Conservation (phyloP, 2,329 filamentous ascomycete genomes). For the Teratosphaeria viscida region DNA sequence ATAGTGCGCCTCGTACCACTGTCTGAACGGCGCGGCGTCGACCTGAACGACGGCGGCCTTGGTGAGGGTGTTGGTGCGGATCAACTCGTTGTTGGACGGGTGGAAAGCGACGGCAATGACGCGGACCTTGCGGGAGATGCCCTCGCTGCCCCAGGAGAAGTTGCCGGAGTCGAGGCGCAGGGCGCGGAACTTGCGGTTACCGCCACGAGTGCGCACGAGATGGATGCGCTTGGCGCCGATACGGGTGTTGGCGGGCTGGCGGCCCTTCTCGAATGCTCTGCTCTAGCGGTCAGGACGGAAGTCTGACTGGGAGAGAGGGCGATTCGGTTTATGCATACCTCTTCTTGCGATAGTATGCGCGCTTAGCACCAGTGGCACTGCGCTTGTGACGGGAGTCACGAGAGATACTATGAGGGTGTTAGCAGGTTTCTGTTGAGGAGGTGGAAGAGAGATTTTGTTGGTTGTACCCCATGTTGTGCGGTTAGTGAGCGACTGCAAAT, state of each 20-base stretch:
- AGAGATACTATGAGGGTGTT: constrained; percentile 65
- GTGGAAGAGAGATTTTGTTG: constrained; percentile 11
- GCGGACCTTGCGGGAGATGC: constrained; percentile 96
- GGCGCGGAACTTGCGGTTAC: constrained; percentile 99
- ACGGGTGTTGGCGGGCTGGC: constrained; percentile 98
- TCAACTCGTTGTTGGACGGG: constrained; percentile 99
- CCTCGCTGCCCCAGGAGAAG: constrained; percentile 99
- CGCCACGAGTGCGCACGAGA: constrained; percentile 92
- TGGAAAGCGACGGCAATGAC: constrained; percentile 98
- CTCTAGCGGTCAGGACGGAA: constrained; percentile 42
- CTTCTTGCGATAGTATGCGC: constrained; percentile 49
- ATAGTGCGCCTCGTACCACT: constrained; percentile 99
- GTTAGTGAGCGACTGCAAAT: constrained; percentile 29
- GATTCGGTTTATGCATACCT: constrained; percentile 48
- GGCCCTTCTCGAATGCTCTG: constrained; percentile 99
- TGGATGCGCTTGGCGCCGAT: constrained; percentile 96
- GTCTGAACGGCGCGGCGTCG: constrained; percentile 96
- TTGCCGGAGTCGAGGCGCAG: constrained; percentile 98
- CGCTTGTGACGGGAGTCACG: constrained; percentile 99
- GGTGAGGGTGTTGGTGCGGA: constrained; percentile 99
- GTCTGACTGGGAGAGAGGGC: constrained; percentile 49
- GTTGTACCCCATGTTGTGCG: constrained; percentile 43
- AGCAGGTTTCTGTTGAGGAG: constrained; percentile 20
- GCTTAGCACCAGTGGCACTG: constrained; percentile 94
- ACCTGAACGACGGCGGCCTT: constrained; percentile 97